These are phyloP conservation scores for Pugionium dolabratum DNA, from an alignment of 345 rosid species.

Conservation along the genomic window DNA sequence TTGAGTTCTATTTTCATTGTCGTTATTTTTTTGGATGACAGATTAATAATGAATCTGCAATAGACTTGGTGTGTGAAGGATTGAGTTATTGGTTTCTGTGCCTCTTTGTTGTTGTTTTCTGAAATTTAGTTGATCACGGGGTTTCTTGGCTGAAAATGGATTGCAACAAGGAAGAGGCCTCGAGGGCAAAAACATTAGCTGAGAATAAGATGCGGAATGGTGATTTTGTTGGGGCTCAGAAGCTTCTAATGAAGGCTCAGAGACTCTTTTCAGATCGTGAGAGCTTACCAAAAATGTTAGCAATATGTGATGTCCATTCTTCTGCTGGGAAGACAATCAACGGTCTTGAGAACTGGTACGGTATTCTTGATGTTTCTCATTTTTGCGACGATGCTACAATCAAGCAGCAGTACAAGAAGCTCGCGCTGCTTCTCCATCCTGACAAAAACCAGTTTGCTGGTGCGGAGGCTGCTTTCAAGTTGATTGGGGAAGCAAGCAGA, in stretches of 20 bases:
- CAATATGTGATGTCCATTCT: slow-evolving; percentile 75
- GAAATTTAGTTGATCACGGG: neutral
- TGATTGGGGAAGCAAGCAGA: slow-evolving; percentile 76
- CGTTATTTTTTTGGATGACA: neutral
- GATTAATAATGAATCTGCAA: neutral
- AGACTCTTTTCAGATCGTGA: slow-evolving; percentile 65
- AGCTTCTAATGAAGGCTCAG: slow-evolving; percentile 62
- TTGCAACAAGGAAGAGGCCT: slow-evolving; percentile 89
- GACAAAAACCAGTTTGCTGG: slow-evolving; percentile 87
- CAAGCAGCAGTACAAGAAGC: slow-evolving; percentile 85
- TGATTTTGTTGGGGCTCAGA: slow-evolving; percentile 62
- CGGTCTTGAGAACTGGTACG: slow-evolving; percentile 84
- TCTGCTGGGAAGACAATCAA: slow-evolving; percentile 53
- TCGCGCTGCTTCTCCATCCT: slow-evolving; percentile 84
- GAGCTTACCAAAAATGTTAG: slow-evolving; percentile 60
- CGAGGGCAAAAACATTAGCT: slow-evolving; percentile 63
- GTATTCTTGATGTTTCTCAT: slow-evolving; percentile 65
- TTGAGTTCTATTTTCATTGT: neutral
- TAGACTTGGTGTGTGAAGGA: slow-evolving; percentile 25
- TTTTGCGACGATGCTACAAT: slow-evolving; percentile 55
- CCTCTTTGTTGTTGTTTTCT: neutral
- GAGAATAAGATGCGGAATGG: slow-evolving; percentile 57
- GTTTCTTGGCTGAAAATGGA: slow-evolving; percentile 51
- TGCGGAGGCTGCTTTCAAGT: slow-evolving; percentile 89
- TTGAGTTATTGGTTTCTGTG: neutral